Evolutionary conservation across 805 yeast genomes (phyloP), one percentile per base, ranked within the genome.

Genomic region (Debaryomyces castellii): DNA sequence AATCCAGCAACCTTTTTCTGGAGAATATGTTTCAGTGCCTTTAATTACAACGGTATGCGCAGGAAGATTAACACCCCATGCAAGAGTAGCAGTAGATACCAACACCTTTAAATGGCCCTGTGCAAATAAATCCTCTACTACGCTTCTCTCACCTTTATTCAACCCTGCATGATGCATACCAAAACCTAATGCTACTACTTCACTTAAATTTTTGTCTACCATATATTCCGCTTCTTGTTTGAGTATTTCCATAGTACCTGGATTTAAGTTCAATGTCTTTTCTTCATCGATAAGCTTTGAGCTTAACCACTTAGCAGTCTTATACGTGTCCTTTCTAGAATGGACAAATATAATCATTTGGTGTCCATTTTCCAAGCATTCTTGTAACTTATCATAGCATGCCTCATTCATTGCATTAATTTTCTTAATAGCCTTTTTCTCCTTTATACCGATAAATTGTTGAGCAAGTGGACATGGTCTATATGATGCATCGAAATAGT

Each of bases 51-150:
- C 97, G 0, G 97, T 89, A 58, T 91, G 97, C 0, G 97, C 97
- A 2, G 97, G 97, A 45, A 90, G 73, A 60, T 90, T 90, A 25
- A 90, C 97, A 76, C 97, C 97, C 97, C 97, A 90, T 0, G 97
- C 97, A 49, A 90, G 76, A 0, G 97, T 90, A 0, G 97, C 96
- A 2, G 97, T 90, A 0, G 95, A 89, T 1, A 91, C 91, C 46
- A 90, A 70, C 0, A 90, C 87, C 54, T 83, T 86, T n/a, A 89
- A 67, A 48, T 87, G 82, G 2, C 96, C 96, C 52, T 85, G 94
- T 1, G 96, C 94, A 69, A 90, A 90, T 34, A 89, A 67, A 58
- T 89, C 96, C 63, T 90, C 97, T 0, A 90, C 82, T 3, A 82
- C 75, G 1, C 85, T 76, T 60, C 97, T 76, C 62, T 91, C 97